Evolutionary conservation across 1,284 basidiomycete species (phyloP), one percentile per base, ranked within the genome.

Genomic region (Moniliella sp.): DNA sequence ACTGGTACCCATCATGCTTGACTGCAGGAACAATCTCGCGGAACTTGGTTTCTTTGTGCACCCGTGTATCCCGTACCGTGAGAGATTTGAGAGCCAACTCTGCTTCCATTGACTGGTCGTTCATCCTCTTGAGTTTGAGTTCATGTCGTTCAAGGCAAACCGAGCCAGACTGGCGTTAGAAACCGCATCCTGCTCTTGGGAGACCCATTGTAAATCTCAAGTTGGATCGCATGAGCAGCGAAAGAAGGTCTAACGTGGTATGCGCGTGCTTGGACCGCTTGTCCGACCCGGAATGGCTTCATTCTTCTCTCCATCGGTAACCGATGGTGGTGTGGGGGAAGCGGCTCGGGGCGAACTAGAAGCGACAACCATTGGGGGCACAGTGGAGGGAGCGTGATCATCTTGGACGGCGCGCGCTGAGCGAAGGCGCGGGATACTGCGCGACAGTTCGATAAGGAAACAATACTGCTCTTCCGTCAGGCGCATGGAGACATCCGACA

Each of bases 11-110:
- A 42, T 78, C 73, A 53, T 93, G 81, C 40, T 75, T 69, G 17
- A 81, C 77, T 9, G 82, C 76, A 1, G 91, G 91, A 39, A 97
- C 79, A 37, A 97, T 86, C 57, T 97, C 88, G 29, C 88, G 71
- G 66, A 88, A 94, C 50, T 74, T 78, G 12, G 81, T 78, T 11
- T 53, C 53, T 35, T 68, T 69, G 4, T 80, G 79, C 0, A 77
- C 70, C 29, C 78, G 69, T 3, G 77, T 94, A 57, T 88, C 91
- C 53, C 71, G 75, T 66, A 93, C 78, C 0, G 82, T 84, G 51
- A 97, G 76, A 0, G 86, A 83, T 52, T 77, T 76, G 18, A 97
- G 65, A 21, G 83, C 68, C 30, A 93, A 65, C 61, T 94, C 84
- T 2, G 78, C 75, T 60, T 93, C 83, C 43, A 74, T 69, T 5